A percentile compares a stretch with the other conserved stretches of the same genome.
phyloP scores from a whole-genome alignment of 2,329 filamentous ascomycete genomes.

The Colletotrichum lindemuthianum region DNA sequence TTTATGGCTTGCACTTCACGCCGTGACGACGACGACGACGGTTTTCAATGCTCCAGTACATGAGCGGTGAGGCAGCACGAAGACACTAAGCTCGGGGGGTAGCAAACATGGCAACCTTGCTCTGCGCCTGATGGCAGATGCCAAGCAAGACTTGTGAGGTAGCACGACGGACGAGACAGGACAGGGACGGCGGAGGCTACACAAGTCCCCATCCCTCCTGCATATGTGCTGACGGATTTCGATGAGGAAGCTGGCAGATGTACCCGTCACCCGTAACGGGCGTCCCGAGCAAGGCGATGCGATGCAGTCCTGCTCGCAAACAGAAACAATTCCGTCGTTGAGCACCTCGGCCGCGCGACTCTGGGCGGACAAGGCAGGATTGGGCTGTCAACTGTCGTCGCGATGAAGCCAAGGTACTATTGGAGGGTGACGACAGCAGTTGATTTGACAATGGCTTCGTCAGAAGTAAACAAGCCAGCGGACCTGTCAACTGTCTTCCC shows the following conservation, averaged over 20 bases:
- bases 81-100: slow-evolving; percentile 27
- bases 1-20: slow-evolving; percentile 32
- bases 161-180: slow-evolving; percentile 7
- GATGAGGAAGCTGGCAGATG: background rate
- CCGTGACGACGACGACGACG: slow-evolving; percentile 32
- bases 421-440: slow-evolving; percentile 40
- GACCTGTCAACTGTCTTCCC: slow-evolving; percentile 29
- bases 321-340: slow-evolving; percentile 7
- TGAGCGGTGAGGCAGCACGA: slow-evolving; percentile 35
- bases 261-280: slow-evolving; percentile 1
- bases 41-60: slow-evolving; percentile 11
- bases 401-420: no score
- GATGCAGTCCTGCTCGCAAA: slow-evolving; percentile 18
- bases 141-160: slow-evolving; percentile 23
- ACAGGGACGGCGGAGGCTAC: slow-evolving; percentile 6
- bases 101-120: slow-evolving; percentile 32
- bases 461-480: slow-evolving; percentile 30
- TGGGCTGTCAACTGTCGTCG: slow-evolving; percentile 14
- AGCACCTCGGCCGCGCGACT: slow-evolving; percentile 11
- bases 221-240: slow-evolving; percentile 15
- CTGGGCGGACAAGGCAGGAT: background rate
- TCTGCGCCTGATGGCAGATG: slow-evolving; percentile 25
- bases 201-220: slow-evolving; percentile 7
- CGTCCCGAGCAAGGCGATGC: slow-evolving; percentile 13
- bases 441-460: slow-evolving; percentile 49